phyloP scores from a whole-genome alignment of 2,329 filamentous ascomycete species.

The Pseudocercospora eumusae region DNA sequence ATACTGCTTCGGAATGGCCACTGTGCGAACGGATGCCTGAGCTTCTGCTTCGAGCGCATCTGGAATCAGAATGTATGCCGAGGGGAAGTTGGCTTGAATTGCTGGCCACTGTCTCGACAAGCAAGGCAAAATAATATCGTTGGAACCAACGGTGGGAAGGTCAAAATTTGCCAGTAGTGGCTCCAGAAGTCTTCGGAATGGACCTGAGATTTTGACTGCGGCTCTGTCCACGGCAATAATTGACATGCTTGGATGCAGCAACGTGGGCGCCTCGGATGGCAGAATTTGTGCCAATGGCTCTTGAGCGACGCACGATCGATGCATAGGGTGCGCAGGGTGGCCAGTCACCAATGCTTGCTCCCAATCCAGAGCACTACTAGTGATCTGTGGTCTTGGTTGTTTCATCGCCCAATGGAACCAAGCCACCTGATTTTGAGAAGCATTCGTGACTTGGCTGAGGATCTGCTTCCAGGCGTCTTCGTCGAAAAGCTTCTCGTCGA shows the following conservation, averaged over 20 bases:
- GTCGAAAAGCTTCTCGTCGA: conserved; percentile 1
- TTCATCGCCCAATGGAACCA: background rate
- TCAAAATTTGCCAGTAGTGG: background rate
- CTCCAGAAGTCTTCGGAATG: conserved; percentile 1
- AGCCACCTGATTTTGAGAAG: background rate
- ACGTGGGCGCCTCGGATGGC: background rate
- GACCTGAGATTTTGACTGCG: background rate
- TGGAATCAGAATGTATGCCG: conserved; percentile 2
- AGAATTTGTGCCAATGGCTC: background rate
- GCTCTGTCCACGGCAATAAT: background rate
- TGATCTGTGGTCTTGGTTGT: background rate
- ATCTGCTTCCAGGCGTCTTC: background rate
- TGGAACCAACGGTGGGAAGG: background rate
- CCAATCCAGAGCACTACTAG: conserved; percentile 4
- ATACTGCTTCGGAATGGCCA: conserved; percentile 5
- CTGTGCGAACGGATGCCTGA: conserved; percentile 15
- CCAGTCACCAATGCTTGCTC: conserved; percentile 16
- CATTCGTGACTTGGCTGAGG: background rate
- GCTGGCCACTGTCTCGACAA: conserved; percentile 13
- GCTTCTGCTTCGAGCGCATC: conserved; percentile 12
- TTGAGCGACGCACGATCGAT: background rate
- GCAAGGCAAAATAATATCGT: conserved; percentile 10
- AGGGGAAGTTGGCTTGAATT: conserved; percentile 10
- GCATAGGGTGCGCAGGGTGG: conserved; percentile 14
- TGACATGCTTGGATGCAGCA: background rate